A percentile compares a stretch with the other conserved stretches of the same genome.
Evolutionary conservation across 164 flowering plant species (phyloP).

Genomic region (Magnolia changhungtana): DNA sequence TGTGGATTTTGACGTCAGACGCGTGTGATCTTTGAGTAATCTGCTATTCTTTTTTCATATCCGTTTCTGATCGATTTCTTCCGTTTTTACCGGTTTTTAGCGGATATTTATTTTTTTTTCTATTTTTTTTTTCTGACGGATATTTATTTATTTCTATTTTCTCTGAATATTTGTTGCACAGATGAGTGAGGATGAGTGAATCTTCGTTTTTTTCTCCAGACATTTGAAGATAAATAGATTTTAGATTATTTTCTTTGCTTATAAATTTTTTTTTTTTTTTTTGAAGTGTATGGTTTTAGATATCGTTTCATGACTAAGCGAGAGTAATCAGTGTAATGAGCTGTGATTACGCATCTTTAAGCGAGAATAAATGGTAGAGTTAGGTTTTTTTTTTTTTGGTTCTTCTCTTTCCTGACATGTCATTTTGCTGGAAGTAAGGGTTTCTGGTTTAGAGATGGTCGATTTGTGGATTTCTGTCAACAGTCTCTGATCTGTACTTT

Average conservation of each 20-base stretch:
- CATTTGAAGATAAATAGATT: not conserved
- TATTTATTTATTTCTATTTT: not conserved
- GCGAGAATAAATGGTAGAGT: not conserved
- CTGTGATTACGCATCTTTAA: not conserved
- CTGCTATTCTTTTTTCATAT: not conserved
- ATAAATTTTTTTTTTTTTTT: too few relatives aligned
- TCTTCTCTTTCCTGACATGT: not conserved
- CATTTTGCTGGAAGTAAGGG: not conserved
- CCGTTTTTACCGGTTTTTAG: not conserved
- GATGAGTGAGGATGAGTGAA: not conserved
- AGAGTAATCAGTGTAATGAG: not conserved
- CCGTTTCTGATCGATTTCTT: not conserved
- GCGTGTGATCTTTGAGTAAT: not conserved
- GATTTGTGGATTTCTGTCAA: not conserved
- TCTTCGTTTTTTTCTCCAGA: not conserved
- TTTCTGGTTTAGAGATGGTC: not conserved
- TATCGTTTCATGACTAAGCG: not conserved
- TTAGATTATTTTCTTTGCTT: not conserved
- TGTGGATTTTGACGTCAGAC: not conserved
- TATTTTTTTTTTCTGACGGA: not conserved
- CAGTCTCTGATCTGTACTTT: not conserved
- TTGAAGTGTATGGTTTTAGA: not conserved
- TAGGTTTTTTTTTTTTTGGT: not conserved
- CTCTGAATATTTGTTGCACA: not conserved
- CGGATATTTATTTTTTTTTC: not conserved